Evolutionary conservation across 83 land plant genomes (phyloP).

Genomic region (Thuja plicata): DNA sequence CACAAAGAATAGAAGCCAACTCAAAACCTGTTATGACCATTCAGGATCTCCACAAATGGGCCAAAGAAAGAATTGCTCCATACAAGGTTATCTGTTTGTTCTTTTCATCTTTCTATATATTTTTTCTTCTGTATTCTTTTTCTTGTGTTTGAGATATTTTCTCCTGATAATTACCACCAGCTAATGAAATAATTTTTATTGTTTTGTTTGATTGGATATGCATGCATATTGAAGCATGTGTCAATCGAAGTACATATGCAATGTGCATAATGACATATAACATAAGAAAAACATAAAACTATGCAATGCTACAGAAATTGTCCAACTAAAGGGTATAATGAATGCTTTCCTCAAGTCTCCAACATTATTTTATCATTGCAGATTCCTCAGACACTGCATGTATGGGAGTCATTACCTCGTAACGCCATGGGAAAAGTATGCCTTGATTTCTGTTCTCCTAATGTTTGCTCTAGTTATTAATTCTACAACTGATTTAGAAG

Average conservation of each 20-base stretch:
- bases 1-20: slow-evolving; percentile 38
- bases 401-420: slow-evolving; percentile 63
- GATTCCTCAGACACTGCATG: slow-evolving; percentile 48
- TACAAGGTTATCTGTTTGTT: slow-evolving; percentile 70
- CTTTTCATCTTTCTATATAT: background rate
- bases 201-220: background rate
- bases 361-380: slow-evolving; percentile 12
- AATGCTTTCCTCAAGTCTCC: background rate
- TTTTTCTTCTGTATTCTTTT: background rate
- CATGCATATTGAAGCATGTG: background rate
- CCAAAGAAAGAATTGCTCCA: slow-evolving; percentile 91
- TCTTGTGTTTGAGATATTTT: background rate
- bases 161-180: background rate
- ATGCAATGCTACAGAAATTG: background rate
- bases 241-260: background rate
- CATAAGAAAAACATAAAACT: background rate
- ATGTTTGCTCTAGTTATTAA: background rate
- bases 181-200: background rate
- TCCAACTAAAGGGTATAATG: background rate
- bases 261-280: background rate
- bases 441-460: background rate
- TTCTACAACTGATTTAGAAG: background rate
- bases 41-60: slow-evolving; percentile 72
- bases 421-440: slow-evolving; percentile 82
- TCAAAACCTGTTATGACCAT: slow-evolving; percentile 62